Percentiles rank a stretch among this genome's conserved stretches.
These are phyloP conservation scores for Pholiota molesta DNA, from an alignment of 768 basidiomycete genomes.

Conservation along the genomic window DNA sequence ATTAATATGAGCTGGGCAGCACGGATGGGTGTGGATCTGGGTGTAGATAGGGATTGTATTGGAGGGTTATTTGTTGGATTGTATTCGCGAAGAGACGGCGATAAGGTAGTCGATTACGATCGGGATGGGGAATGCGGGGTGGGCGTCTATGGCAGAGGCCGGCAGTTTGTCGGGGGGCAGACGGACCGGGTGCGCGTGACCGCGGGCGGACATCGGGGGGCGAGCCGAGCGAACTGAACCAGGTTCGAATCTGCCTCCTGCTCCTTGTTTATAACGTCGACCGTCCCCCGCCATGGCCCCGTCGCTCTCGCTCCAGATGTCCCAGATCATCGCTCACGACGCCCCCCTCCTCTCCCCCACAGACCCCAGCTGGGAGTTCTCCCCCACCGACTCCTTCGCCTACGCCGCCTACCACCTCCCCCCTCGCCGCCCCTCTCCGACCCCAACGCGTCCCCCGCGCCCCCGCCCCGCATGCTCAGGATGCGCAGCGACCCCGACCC, in stretches of 20 bases:
- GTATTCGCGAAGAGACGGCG: background rate
- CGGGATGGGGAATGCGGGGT: background rate
- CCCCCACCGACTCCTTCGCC: constrained; percentile 42
- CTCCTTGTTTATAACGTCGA: constrained; percentile 11
- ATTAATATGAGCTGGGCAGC: too few relatives aligned
- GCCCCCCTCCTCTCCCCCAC: constrained; percentile 55
- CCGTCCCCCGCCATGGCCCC: constrained; percentile 29
- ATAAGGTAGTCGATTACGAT: background rate
- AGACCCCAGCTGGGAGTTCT: constrained; percentile 54
- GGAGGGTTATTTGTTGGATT: too few relatives aligned
- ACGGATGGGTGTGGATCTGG: too few relatives aligned
- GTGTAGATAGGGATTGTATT: too few relatives aligned
- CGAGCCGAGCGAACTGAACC: constrained; percentile 18
- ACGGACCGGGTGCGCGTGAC: background rate
- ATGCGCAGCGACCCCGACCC: constrained; percentile 51
- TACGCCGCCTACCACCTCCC: constrained; percentile 46
- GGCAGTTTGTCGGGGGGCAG: background rate
- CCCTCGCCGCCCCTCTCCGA: constrained; percentile 53
- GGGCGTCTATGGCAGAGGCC: background rate
- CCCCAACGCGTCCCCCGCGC: constrained; percentile 49
- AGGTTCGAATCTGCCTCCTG: background rate
- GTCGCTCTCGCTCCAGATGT: constrained; percentile 49
- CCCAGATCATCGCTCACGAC: constrained; percentile 61
- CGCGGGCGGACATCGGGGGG: background rate
- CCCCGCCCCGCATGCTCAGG: constrained; percentile 51